These are phyloP conservation scores for Adansonia madagascariensis DNA, from an alignment of 441 rosid genomes.

Conservation along the genomic window DNA sequence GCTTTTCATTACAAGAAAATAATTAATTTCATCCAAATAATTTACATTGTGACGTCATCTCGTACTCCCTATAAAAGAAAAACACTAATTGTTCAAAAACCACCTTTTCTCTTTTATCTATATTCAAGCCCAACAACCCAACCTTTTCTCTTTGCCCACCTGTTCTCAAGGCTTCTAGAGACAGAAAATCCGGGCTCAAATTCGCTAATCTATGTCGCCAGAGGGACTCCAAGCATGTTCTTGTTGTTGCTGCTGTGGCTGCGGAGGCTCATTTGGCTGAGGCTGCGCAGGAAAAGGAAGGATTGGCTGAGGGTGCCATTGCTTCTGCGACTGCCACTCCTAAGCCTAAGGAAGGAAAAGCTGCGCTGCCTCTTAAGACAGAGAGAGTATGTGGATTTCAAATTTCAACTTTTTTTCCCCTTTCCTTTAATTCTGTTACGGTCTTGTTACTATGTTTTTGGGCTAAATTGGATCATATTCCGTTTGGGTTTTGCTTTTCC, in stretches of 20 bases:
- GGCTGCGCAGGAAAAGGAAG: conserved; percentile 44
- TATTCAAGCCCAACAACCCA: conserved; percentile 49
- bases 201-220: background rate
- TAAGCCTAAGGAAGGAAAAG: conserved; percentile 89
- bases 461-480: no score
- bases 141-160: conserved; percentile 43
- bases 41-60: no score
- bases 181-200: conserved; percentile 38
- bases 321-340: conserved; percentile 44
- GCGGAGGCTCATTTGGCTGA: conserved; percentile 63
- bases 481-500: no score
- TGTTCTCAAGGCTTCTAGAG: conserved; percentile 34
- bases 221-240: background rate
- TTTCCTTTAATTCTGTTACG: no score
- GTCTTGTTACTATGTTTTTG: no score
- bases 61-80: no score
- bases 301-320: conserved; percentile 37
- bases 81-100: no score
- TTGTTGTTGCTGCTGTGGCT: conserved; percentile 53
- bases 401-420: no score
- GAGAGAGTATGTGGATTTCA: no score
- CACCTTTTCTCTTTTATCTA: no score
- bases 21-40: no score
- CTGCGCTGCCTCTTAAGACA: conserved; percentile 52
- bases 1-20: no score